phyloP scores from a whole-genome alignment of 495 filamentous ascomycete species.

The Tuber aestivum region DNA sequence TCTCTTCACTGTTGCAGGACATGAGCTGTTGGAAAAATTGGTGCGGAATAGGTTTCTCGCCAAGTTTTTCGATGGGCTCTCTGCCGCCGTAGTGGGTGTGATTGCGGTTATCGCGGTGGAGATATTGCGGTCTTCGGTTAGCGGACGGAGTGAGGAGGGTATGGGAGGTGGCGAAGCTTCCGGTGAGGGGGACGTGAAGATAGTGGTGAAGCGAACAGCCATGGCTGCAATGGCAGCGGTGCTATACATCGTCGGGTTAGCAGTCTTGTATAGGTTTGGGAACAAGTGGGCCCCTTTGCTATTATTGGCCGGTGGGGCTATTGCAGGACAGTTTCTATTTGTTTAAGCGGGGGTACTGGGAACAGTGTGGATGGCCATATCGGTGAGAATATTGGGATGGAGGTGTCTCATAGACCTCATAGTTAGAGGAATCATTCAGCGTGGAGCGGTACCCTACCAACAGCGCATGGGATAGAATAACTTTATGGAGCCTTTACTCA shows the following conservation, averaged over 20 bases:
- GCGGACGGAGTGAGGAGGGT: conserved; percentile 13
- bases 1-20: conserved; percentile 45
- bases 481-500: too few species aligned
- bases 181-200: not conserved
- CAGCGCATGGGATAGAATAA: too few species aligned
- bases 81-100: conserved; percentile 44
- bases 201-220: not conserved
- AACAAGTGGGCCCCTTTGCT: conserved; percentile 40
- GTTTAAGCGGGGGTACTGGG: not conserved
- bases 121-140: conserved; percentile 37
- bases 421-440: too few species aligned
- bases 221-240: conserved; percentile 27
- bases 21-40: conserved; percentile 42
- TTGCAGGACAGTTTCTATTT: conserved; percentile 43
- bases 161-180: not conserved
- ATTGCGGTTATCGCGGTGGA: conserved; percentile 44
- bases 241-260: conserved; percentile 39
- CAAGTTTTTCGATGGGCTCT: conserved; percentile 44
- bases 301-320: conserved; percentile 32
- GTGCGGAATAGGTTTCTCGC: conserved; percentile 45
- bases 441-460: too few species aligned
- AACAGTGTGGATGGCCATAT: too few species aligned
- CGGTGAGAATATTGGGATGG: not conserved
- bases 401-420: too few species aligned
- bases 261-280: conserved; percentile 40